Percentiles rank a stretch among this genome's conserved stretches.
Evolutionary conservation across 2,329 filamentous ascomycete species (phyloP).

Genomic region (Arachnopeziza araneosa): DNA sequence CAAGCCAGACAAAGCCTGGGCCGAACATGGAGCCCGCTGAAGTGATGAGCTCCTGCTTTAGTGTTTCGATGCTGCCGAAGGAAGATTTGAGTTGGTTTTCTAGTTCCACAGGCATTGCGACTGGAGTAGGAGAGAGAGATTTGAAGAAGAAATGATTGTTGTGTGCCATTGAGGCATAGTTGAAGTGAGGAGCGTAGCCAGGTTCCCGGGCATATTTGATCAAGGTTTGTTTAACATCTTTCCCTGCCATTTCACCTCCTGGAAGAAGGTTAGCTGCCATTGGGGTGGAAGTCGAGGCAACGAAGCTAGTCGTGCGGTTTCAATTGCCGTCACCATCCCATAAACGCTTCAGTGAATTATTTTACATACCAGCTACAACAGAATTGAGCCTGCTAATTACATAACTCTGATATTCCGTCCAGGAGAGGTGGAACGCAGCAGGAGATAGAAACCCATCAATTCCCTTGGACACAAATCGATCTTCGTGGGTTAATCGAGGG

Average conservation of each 20-base stretch:
- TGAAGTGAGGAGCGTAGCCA: slow-evolving; percentile 74
- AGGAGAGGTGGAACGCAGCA: slow-evolving; percentile 68
- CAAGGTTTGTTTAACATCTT: slow-evolving; percentile 56
- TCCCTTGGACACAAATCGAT: not conserved
- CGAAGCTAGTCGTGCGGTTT: not conserved
- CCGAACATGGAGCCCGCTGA: slow-evolving; percentile 92
- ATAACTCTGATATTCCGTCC: slow-evolving; percentile 73
- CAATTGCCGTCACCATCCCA: not conserved
- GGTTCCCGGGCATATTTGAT: slow-evolving; percentile 75
- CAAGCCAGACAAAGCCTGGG: slow-evolving; percentile 94
- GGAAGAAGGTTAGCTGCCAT: slow-evolving; percentile 6
- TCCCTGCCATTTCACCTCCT: slow-evolving; percentile 20
- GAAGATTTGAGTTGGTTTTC: slow-evolving; percentile 55
- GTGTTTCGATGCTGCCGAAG: slow-evolving; percentile 79
- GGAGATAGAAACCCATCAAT: slow-evolving; percentile 56
- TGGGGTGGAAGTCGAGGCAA: not conserved
- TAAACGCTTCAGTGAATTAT: not conserved
- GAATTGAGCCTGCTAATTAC: slow-evolving; percentile 72
- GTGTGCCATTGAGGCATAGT: slow-evolving; percentile 92
- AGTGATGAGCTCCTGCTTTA: slow-evolving; percentile 71
- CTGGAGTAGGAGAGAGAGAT: slow-evolving; percentile 39
- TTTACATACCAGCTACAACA: slow-evolving; percentile 61
- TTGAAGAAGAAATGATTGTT: slow-evolving; percentile 86
- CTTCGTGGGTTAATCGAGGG: slow-evolving; percentile 29
- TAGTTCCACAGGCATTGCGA: slow-evolving; percentile 51